These are phyloP conservation scores for Pharus latifolius DNA, from an alignment of 176 grass and related monocot genomes.

Conservation along the genomic window DNA sequence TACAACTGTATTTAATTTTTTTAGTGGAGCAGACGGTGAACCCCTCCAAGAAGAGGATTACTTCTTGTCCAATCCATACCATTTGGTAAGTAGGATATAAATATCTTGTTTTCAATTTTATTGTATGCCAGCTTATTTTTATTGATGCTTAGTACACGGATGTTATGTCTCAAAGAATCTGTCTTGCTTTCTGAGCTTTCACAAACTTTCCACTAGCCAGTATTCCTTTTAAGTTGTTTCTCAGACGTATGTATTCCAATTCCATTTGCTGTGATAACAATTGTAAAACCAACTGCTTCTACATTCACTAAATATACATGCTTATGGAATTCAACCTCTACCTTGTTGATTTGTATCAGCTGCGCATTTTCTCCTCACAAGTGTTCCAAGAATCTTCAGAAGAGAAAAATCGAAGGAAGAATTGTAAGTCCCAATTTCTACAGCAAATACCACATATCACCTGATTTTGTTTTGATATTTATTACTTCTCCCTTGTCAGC, in stretches of 20 bases:
- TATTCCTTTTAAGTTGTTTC: not conserved
- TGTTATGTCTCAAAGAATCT: not conserved
- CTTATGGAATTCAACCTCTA: not conserved
- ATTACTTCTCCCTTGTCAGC: constrained; percentile 40
- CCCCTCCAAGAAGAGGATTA: constrained; percentile 92
- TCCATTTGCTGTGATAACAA: not conserved
- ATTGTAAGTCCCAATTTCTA: constrained; percentile 46
- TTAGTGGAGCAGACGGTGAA: constrained; percentile 57
- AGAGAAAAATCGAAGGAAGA: constrained; percentile 64
- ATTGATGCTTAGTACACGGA: not conserved
- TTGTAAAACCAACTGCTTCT: not conserved
- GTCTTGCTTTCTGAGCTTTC: constrained; percentile 12
- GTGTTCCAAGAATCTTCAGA: constrained; percentile 84
- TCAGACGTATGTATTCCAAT: not conserved
- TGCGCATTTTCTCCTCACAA: constrained; percentile 90
- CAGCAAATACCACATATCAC: not conserved
- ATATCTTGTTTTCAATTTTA: not conserved
- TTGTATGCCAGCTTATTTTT: too few species aligned
- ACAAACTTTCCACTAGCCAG: not conserved
- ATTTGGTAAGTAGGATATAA: constrained; percentile 65
- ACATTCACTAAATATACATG: not conserved
- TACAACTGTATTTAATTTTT: constrained; percentile 7
- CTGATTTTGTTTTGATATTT: constrained; percentile 20
- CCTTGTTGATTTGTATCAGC: constrained; percentile 35
- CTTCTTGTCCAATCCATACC: constrained; percentile 94